Evolutionary conservation across 306 rosid species (phyloP).

Genomic region (Rosa lucieae): DNA sequence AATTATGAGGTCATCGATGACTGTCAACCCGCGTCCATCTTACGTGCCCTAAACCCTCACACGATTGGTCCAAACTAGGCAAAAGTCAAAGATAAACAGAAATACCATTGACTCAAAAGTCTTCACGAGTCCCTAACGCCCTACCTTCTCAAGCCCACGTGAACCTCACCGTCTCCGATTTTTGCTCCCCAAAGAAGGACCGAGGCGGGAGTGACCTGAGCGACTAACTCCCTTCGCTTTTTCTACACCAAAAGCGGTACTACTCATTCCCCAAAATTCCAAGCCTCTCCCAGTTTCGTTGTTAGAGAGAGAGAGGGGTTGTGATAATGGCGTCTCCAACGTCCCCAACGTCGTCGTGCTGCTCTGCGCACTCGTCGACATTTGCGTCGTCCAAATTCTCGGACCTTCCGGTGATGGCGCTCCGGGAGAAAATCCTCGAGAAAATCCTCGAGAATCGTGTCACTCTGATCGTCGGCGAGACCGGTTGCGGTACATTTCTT

Average conservation of each 20-base stretch:
- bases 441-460: conserved; percentile 78
- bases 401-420: conserved; percentile 61
- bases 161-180: conserved; percentile 14
- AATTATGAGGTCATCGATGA: neutral
- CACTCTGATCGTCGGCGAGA: conserved; percentile 82
- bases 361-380: conserved; percentile 31
- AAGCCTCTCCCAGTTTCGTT: neutral
- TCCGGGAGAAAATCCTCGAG: conserved; percentile 66
- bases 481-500: conserved; percentile 68
- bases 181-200: neutral
- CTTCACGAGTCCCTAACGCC: neutral
- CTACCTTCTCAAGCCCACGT: conserved; percentile 13
- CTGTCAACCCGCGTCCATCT: neutral
- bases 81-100: neutral
- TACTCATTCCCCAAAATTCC: neutral
- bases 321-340: conserved; percentile 57
- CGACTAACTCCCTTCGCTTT: neutral
- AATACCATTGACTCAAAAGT: neutral
- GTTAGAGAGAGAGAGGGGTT: neutral
- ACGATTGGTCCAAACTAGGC: neutral
- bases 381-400: conserved; percentile 40
- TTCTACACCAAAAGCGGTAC: neutral
- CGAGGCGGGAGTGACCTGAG: conserved; percentile 11
- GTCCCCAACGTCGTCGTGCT: conserved; percentile 31
- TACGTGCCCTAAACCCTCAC: neutral